Conservation (phyloP, 768 basidiomycete species). For the Phlebiopsis flavidoalba region DNA sequence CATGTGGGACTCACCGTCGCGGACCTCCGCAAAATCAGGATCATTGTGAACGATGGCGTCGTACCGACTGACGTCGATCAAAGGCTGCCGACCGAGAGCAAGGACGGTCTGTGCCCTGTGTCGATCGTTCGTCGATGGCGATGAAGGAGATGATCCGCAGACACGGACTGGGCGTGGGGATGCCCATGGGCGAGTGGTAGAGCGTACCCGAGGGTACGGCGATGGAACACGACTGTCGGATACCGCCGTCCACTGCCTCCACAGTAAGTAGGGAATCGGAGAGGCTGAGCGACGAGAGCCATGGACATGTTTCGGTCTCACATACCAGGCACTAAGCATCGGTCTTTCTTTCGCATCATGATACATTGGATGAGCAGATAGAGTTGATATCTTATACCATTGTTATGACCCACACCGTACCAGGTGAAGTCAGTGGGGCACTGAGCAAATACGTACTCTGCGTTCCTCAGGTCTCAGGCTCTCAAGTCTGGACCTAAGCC, state of each 20-base stretch:
- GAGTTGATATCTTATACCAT: too few relatives aligned
- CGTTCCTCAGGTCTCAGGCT: too few relatives aligned
- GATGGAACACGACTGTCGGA: slow-evolving; percentile 77
- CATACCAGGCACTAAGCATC: too few relatives aligned
- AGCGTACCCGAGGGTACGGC: slow-evolving; percentile 53
- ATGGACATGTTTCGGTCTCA: too few relatives aligned
- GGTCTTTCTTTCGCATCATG: too few relatives aligned
- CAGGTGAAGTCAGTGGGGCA: too few relatives aligned
- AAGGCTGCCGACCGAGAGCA: slow-evolving; percentile 60
- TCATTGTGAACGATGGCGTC: slow-evolving; percentile 86
- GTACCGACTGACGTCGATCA: slow-evolving; percentile 73
- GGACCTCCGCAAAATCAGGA: slow-evolving; percentile 62
- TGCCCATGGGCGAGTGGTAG: slow-evolving; percentile 82
- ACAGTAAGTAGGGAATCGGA: not conserved
- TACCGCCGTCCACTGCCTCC: slow-evolving; percentile 40
- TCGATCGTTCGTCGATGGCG: slow-evolving; percentile 63
- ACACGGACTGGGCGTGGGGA: slow-evolving; percentile 70
- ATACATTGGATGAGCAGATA: too few relatives aligned
- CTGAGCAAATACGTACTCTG: too few relatives aligned
- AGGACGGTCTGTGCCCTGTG: slow-evolving; percentile 75
- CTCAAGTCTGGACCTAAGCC: too few relatives aligned
- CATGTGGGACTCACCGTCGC: slow-evolving; percentile 20
- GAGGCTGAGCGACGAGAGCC: too few relatives aligned
- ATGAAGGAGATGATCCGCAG: slow-evolving; percentile 59
- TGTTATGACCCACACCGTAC: too few relatives aligned